Base-by-base conservation (phyloP, 2,329 filamentous ascomycete species). In the Xylariaceae sp. region DNA sequence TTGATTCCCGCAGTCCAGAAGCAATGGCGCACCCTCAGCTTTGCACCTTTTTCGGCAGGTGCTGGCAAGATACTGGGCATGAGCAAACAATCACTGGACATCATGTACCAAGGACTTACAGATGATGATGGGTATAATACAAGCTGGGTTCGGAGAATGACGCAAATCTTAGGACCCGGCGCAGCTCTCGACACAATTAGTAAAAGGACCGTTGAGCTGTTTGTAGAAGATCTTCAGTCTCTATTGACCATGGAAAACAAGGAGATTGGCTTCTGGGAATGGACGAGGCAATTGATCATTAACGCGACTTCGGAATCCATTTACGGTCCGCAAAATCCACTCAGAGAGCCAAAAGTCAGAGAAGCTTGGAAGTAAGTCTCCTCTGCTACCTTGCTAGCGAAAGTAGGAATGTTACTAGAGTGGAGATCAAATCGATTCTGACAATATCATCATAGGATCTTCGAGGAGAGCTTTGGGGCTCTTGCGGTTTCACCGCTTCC, bases 1-100 rank as follows among this genome's bases (percentile, higher is more conserved):
- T 55, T 65, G 19, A 63, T 68, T 18, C 61, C 63, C 2, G 31
- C 19, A 1, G 5, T 65, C 3, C 60, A 66, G 34, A 62, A 59
- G 28, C 62, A 64, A 48, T 67, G 60, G 61, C 61, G 61, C 7
- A 51, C 46, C 6, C 31, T 66, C 48, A 65, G 61, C 50, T 66
- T 67, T 22, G 61, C 61, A 4, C 46, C 61, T 1, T 53, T 66
- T 39, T 46, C 59, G 1, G 63, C 62, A 12, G 58, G 53, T 17
- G 57, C 62, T 2, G 61, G 57, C 13, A 17, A 10, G 6, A 12
- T 56, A 7, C 52, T 65, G 2, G 64, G 65, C 5, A 58, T 64
- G 51, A 66, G 63, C 54, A 63, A 62, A 40, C 44, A 57, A 12
- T 59, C 50, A 4, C 41, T 59, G 10, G 47, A 59, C 7, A 33